Percentiles rank a stretch among this genome's conserved stretches.
phyloP scores from a whole-genome alignment of 1,284 basidiomycete genomes.

The Agroathelia rolfsii region DNA sequence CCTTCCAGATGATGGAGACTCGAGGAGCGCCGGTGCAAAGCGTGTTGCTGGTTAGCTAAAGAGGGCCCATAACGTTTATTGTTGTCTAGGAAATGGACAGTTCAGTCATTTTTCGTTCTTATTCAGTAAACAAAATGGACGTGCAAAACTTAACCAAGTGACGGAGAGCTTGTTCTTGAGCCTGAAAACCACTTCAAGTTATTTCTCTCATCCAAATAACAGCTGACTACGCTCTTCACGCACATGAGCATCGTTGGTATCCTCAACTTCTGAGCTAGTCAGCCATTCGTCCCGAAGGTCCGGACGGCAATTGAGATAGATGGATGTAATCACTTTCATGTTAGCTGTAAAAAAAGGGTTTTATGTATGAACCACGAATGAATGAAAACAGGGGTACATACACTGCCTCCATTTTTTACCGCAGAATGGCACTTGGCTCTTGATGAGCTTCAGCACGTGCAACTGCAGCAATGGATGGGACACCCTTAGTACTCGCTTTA shows the following conservation, averaged over 20 bases:
- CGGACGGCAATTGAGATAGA: slow-evolving; percentile 95
- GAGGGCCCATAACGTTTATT: slow-evolving; percentile 71
- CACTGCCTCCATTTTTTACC: slow-evolving; percentile 98
- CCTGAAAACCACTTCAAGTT: slow-evolving; percentile 40
- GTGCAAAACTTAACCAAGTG: slow-evolving; percentile 91
- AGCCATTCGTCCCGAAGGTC: slow-evolving; percentile 98
- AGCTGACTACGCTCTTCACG: slow-evolving; percentile 12
- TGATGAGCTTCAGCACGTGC: slow-evolving; percentile 96
- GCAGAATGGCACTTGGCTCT: slow-evolving; percentile 97
- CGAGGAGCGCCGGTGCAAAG: slow-evolving; percentile 60
- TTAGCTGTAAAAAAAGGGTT: slow-evolving; percentile 52
- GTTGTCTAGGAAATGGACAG: slow-evolving; percentile 51
- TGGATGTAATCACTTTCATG: slow-evolving; percentile 99
- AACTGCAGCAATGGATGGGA: slow-evolving; percentile 91
- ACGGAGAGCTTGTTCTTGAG: slow-evolving; percentile 93
- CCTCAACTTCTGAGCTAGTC: slow-evolving; percentile 87
- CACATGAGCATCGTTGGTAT: slow-evolving; percentile 76
- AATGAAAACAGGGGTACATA: slow-evolving; percentile 27
- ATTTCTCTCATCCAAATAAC: slow-evolving; percentile 3
- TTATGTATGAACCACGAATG: slow-evolving; percentile 3
- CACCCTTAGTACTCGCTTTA: slow-evolving; percentile 91
- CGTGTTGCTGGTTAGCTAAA: slow-evolving; percentile 41
- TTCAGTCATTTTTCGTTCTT: slow-evolving; percentile 5
- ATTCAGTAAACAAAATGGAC: slow-evolving; percentile 17
- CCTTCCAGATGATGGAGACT: slow-evolving; percentile 75